Percentiles rank a stretch among this genome's conserved stretches.
Evolutionary conservation across 2,329 filamentous ascomycete genomes (phyloP).

Genomic region (Diaporthe nobilis): DNA sequence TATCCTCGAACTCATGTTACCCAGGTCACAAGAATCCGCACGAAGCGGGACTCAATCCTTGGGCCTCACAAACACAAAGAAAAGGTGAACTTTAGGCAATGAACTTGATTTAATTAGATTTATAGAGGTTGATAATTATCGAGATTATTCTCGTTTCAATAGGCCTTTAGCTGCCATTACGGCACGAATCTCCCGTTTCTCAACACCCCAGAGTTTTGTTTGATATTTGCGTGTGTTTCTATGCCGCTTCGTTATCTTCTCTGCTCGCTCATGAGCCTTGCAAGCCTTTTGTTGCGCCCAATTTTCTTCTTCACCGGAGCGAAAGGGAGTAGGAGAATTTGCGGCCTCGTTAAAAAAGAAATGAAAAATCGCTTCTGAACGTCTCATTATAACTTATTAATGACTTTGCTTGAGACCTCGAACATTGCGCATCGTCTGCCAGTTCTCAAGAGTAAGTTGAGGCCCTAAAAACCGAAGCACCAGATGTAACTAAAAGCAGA

Average conservation of each 20-base stretch:
- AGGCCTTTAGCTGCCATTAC: not conserved
- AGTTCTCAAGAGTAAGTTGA: too few relatives aligned
- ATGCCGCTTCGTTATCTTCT: conserved; percentile 1
- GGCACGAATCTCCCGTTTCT: not conserved
- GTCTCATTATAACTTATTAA: not conserved
- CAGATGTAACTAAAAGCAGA: too few relatives aligned
- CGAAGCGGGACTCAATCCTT: too few relatives aligned
- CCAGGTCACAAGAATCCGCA: too few relatives aligned
- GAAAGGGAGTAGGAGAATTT: not conserved
- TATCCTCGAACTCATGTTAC: too few relatives aligned
- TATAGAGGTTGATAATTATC: not conserved
- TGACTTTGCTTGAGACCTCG: too few relatives aligned
- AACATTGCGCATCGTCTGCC: too few relatives aligned
- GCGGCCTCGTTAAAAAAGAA: not conserved
- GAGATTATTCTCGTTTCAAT: not conserved
- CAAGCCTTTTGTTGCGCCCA: not conserved
- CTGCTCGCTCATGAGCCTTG: not conserved
- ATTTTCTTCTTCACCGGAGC: not conserved
- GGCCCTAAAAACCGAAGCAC: too few relatives aligned
- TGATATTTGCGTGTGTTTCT: not conserved
- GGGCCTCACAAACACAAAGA: too few relatives aligned
- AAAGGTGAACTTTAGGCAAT: not conserved
- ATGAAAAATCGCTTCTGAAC: not conserved
- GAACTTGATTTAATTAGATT: not conserved
- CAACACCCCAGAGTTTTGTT: not conserved